These are phyloP conservation scores for Monosporascus cannonballus DNA, from an alignment of 2,329 filamentous ascomycete species.

Conservation along the genomic window DNA sequence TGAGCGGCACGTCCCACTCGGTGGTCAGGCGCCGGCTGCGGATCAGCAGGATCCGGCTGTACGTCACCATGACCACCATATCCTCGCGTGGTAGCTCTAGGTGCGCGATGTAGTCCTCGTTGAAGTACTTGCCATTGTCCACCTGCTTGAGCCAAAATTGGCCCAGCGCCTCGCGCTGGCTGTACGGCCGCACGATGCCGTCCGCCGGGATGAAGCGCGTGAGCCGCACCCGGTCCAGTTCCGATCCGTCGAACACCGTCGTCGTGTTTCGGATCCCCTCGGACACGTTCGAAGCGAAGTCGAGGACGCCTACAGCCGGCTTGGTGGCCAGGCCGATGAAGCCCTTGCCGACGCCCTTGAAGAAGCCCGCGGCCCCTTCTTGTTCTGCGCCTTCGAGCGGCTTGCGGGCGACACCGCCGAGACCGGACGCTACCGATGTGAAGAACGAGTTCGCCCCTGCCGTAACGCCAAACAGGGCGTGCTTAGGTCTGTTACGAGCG, in stretches of 20 bases:
- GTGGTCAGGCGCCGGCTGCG: conserved; percentile 77
- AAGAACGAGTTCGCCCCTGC: conserved; percentile 93
- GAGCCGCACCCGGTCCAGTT: conserved; percentile 89
- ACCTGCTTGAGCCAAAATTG: conserved; percentile 99
- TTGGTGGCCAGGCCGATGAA: conserved; percentile 93
- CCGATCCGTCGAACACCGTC: conserved; percentile 92
- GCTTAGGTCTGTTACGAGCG: conserved; percentile 89
- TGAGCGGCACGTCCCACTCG: conserved; percentile 95
- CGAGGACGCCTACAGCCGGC: conserved; percentile 91
- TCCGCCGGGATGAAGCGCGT: conserved; percentile 88
- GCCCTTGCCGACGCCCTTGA: conserved; percentile 96
- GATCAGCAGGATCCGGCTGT: conserved; percentile 81
- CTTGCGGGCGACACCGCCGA: conserved; percentile 87
- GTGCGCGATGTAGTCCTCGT: conserved; percentile 95
- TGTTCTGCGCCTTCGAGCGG: conserved; percentile 94
- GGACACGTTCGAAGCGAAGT: conserved; percentile 92
- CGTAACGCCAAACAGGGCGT: conserved; percentile 92
- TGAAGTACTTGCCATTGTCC: conserved; percentile 96
- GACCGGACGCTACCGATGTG: conserved; percentile 85
- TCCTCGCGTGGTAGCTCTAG: conserved; percentile 85
- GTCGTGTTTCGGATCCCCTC: conserved; percentile 98
- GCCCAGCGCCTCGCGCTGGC: conserved; percentile 87
- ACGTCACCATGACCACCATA: conserved; percentile 85
- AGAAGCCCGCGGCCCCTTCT: conserved; percentile 88
- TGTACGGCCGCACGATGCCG: conserved; percentile 91